phyloP scores from a whole-genome alignment of 2,329 filamentous ascomycete species.

The Colletotrichum musae region DNA sequence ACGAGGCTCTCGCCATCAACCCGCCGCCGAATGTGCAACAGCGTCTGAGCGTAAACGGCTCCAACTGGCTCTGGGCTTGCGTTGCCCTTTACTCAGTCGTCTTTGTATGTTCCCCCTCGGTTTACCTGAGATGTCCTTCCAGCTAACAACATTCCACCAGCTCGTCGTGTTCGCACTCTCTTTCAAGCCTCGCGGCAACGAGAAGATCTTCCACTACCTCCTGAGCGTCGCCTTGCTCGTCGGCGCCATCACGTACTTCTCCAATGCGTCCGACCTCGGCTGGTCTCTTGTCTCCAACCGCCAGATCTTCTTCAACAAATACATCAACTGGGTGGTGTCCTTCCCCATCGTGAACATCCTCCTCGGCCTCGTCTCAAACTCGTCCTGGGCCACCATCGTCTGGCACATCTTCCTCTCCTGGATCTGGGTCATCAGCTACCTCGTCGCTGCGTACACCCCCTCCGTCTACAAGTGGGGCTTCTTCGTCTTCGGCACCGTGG shows the following conservation, averaged over 20 bases:
- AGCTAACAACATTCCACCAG: constrained; percentile 46
- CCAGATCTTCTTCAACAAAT: constrained; percentile 70
- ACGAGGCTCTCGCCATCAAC: constrained; percentile 64
- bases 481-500: constrained; percentile 65
- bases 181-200: constrained; percentile 59
- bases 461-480: constrained; percentile 72
- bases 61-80: constrained; percentile 70
- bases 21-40: constrained; percentile 56
- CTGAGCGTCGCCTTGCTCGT: constrained; percentile 65
- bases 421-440: constrained; percentile 67
- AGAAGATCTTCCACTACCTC: constrained; percentile 71
- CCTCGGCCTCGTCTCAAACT: constrained; percentile 64
- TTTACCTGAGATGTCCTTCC: too few relatives aligned
- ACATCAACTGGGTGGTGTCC: constrained; percentile 68
- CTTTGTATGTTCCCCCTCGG: constrained; percentile 55
- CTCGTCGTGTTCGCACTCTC: constrained; percentile 57
- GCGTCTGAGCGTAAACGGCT: constrained; percentile 60
- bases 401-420: constrained; percentile 65
- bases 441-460: constrained; percentile 62
- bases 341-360: constrained; percentile 63
- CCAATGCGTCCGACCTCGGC: constrained; percentile 66
- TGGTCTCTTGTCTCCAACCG: constrained; percentile 59
- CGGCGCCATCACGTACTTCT: constrained; percentile 66
- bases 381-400: constrained; percentile 70
- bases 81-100: constrained; percentile 62